A percentile compares a stretch with the other conserved stretches of the same genome.
These are phyloP conservation scores for Diplotaxis tenuifolia DNA, from an alignment of 345 rosid genomes.

Conservation along the genomic window DNA sequence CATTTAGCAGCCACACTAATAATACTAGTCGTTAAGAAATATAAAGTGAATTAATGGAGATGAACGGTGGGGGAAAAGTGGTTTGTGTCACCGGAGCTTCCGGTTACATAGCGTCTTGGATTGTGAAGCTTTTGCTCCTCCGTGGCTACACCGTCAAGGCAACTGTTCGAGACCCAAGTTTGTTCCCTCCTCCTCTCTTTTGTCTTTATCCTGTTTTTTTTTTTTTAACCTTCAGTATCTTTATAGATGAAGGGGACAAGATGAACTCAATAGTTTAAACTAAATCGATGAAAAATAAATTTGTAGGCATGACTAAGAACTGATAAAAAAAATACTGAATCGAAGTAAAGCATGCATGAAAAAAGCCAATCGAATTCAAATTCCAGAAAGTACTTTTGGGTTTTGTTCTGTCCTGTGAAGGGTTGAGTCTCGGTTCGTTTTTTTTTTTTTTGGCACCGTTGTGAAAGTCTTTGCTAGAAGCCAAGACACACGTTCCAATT, in stretches of 20 bases:
- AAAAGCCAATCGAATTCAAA: neutral
- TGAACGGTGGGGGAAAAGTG: constrained; percentile 34
- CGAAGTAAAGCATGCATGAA: neutral
- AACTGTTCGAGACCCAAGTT: constrained; percentile 51
- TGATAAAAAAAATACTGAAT: neutral
- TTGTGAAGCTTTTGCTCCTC: constrained; percentile 49
- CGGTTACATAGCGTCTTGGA: constrained; percentile 53
- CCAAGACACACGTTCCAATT: too few species aligned
- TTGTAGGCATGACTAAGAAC: neutral
- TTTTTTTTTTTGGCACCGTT: too few species aligned
- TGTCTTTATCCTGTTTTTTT: neutral
- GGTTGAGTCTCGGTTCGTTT: neutral
- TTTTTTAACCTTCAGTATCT: neutral
- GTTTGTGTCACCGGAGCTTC: constrained; percentile 60
- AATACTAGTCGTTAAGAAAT: neutral
- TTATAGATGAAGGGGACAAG: neutral
- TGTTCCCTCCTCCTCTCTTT: constrained; percentile 8
- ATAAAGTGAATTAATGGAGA: constrained; percentile 3
- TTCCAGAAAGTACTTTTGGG: neutral
- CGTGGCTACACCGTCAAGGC: constrained; percentile 52
- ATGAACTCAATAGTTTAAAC: neutral
- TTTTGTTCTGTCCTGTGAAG: neutral
- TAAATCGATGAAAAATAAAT: neutral
- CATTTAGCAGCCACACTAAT: neutral
- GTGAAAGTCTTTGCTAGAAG: too few species aligned